Evolutionary conservation across 1,284 basidiomycete genomes (phyloP), one percentile per base, ranked within the genome.

Genomic region (Agroathelia rolfsii): DNA sequence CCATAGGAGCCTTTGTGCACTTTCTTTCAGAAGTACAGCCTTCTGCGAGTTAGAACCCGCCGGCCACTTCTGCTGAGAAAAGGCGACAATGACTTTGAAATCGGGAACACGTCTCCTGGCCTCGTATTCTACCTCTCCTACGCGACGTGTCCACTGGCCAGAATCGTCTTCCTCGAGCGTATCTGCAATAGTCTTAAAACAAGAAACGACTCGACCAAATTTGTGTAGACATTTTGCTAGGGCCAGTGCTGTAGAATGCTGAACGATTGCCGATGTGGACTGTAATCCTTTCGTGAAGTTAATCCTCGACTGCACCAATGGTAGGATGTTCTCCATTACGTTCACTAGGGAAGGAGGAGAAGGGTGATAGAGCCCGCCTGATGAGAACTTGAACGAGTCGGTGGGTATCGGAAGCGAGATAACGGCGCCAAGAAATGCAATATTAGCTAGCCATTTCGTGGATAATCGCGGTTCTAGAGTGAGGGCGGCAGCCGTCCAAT

Each of bases 381-480:
- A 50, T 4, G 46, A 44, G 15, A 42, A 37, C 26, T 67, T 48
- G 55, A 92, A 87, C 0, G 70, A 76, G 1, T 59, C 52, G 6
- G 62, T 47, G 0, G 89, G 90, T 1, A 89, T 58, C 0, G 82
- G 74, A 0, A 90, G 66, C 0, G 81, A 80, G 28, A 94, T 66
- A 20, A 92, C 69, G 3, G 71, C 64, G 0, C 80, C 83, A 24
- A 89, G 69, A 49, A 90, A 85, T 3, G 86, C 69, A 38, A 93
- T 75, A 34, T 89, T 92, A 2, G 81, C 75, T 19, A 95, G 76
- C 90, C 90, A 96, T 46, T 81, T 78, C 0, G 86, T 85, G 5
- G 84, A 84, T 1, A 92, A 69, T 1, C 86, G 73, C 0, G 92
- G 89, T 42, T 96, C 92, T 5, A 95, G 64, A 0, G 82, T 81